phyloP scores from a whole-genome alignment of 2,329 filamentous ascomycete species.

The Apiospora hydei region DNA sequence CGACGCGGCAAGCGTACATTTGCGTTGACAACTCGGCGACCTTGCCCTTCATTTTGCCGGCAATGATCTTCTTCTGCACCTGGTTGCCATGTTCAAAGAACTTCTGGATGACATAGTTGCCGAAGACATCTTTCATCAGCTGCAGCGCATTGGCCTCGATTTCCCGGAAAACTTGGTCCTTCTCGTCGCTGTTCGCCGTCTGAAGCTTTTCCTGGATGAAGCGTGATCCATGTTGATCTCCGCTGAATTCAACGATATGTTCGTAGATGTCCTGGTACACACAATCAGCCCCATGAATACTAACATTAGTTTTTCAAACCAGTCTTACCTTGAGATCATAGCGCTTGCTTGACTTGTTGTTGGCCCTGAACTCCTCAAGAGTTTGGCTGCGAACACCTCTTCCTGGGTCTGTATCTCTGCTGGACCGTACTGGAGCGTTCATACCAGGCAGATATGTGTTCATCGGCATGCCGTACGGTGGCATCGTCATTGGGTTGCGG shows the following conservation, averaged over 20 bases:
- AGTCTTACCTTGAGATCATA: constrained; percentile 76
- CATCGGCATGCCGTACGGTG: constrained; percentile 43
- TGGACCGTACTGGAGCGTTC: constrained; percentile 44
- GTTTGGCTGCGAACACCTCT: constrained; percentile 73
- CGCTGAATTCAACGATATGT: constrained; percentile 91
- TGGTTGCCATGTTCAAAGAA: constrained; percentile 97
- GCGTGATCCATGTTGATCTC: constrained; percentile 92
- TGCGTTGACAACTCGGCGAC: constrained; percentile 81
- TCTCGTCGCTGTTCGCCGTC: constrained; percentile 93
- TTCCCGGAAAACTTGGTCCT: constrained; percentile 87
- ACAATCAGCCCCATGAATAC: constrained; percentile 29
- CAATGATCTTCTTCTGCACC: constrained; percentile 87
- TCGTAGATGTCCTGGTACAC: constrained; percentile 74
- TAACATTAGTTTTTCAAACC: neutral
- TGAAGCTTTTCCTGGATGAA: constrained; percentile 96
- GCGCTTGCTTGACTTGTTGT: constrained; percentile 73
- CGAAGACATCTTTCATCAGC: constrained; percentile 95
- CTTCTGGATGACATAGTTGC: constrained; percentile 98
- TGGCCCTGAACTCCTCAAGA: constrained; percentile 81
- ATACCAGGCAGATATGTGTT: constrained; percentile 37
- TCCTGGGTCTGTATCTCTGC: constrained; percentile 64
- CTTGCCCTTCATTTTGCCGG: constrained; percentile 86
- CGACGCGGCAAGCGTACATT: constrained; percentile 93
- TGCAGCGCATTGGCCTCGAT: constrained; percentile 85
- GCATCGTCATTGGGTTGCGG: constrained; percentile 43